Percentiles rank a stretch among this genome's conserved stretches.
Evolutionary conservation across 2,329 filamentous ascomycete species (phyloP).

Genomic region (Epichloe typhina): DNA sequence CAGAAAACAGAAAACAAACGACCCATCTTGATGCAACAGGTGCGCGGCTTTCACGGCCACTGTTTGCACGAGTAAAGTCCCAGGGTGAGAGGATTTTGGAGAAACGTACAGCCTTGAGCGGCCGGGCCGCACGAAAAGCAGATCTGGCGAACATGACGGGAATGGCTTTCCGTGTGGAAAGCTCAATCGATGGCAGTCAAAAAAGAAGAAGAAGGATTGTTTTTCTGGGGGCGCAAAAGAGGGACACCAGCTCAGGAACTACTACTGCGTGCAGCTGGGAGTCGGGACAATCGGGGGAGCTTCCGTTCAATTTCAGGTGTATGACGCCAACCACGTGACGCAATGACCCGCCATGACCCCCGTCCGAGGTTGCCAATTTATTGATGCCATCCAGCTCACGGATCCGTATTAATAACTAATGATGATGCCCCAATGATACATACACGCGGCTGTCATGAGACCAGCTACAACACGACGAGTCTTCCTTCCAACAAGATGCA

Average conservation of each 20-base stretch:
- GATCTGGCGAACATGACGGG: constrained; percentile 54
- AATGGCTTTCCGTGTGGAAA: constrained; percentile 12
- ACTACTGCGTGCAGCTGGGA: not conserved
- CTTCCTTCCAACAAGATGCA: too few relatives aligned
- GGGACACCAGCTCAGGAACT: not conserved
- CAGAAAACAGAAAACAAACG: not conserved
- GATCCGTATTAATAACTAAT: too few relatives aligned
- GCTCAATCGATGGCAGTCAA: not conserved
- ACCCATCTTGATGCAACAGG: not conserved
- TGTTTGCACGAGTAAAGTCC: not conserved
- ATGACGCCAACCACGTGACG: constrained; percentile 7
- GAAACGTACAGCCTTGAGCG: constrained; percentile 50
- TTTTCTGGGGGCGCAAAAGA: not conserved
- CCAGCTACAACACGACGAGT: too few relatives aligned
- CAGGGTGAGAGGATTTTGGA: not conserved
- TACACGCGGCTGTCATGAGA: not conserved
- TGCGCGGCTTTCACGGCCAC: not conserved
- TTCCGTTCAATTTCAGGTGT: not conserved
- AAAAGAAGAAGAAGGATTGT: not conserved
- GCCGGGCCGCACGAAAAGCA: constrained; percentile 49
- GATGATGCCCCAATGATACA: not conserved
- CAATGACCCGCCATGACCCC: not conserved
- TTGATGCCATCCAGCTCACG: not conserved
- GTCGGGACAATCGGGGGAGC: not conserved
- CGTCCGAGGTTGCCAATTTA: not conserved